Base-by-base conservation (phyloP, 768 basidiomycete species). In the Lyophyllum decastes region DNA sequence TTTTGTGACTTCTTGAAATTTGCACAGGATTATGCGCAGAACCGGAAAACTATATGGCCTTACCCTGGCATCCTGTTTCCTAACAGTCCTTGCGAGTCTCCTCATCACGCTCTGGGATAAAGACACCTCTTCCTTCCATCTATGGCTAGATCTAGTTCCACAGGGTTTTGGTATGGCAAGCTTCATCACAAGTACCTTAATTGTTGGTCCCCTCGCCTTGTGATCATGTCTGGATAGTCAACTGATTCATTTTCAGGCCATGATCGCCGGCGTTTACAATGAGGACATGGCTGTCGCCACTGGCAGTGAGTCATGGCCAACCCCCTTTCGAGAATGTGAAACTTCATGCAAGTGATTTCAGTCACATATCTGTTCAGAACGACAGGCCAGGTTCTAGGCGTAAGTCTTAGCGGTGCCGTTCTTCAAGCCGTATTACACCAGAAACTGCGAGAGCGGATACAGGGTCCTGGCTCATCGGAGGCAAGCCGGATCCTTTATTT, bases 321-420 rank as follows among this genome's bases (percentile, higher is more conserved):
- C 59, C 61, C 57, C 53, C 38, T 59, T 52, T 55, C 58, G 30
- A 59, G 41, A 26, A 49, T 46, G 48, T 52, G 47, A 54, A 25
- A 21, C 38, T 38, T 22, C 14, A 34, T 45, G 21, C 9, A 30
- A 22, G 19, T 14, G 2, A 2, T 19, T 34, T 35, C 49, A 96
- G 94, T 95, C 65, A 92, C 91, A 30, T 98, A 98, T 73, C 79
- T 97, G 47, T 96, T 95, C 78, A 80, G 95, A 61, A 95, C 94
- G 8, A 90, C 92, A 17, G 95, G 95, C 2, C 96, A 98, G 77
- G 97, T 97, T 22, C 81, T 98, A 54, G 97, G 96, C 34, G 96
- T 99, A 53, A 91, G 92, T 65, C 76, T 95, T 46, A 88, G 87
- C 64, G 92, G 94, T 21, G 89, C 93, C 0, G 70, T 98, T 25